Evolutionary conservation across 1,284 basidiomycete species (phyloP).

Genomic region (Rugosomyces carneus): DNA sequence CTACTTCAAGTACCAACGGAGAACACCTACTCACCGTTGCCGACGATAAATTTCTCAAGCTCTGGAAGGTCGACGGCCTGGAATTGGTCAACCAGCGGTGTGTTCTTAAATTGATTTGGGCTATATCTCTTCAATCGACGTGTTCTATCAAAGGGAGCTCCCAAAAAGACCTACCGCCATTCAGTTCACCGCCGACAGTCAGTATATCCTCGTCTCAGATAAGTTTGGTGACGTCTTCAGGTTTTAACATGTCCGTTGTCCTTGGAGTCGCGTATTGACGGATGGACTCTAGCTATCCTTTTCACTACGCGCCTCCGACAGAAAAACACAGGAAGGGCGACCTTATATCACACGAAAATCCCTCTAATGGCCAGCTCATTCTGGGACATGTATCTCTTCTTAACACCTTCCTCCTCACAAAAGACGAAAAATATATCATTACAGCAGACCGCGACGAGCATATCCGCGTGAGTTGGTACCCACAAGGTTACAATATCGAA

Average conservation of each 20-base stretch:
- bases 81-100: constrained; percentile 59
- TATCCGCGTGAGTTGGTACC: constrained; percentile 86
- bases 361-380: constrained; percentile 67
- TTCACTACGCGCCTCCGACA: constrained; percentile 26
- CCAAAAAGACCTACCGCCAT: constrained; percentile 72
- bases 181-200: constrained; percentile 48
- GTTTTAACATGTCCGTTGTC: constrained; percentile 30
- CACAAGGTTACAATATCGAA: constrained; percentile 78
- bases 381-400: constrained; percentile 85
- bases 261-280: not conserved
- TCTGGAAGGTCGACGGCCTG: constrained; percentile 62
- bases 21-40: constrained; percentile 57
- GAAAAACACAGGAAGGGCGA: constrained; percentile 32
- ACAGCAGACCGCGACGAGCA: constrained; percentile 92
- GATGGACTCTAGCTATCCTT: constrained; percentile 41
- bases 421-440: constrained; percentile 69
- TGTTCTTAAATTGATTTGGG: constrained; percentile 14
- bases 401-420: constrained; percentile 63
- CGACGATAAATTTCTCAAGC: constrained; percentile 76
- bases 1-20: constrained; percentile 43
- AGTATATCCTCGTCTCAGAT: constrained; percentile 69
- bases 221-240: constrained; percentile 86
- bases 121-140: not conserved
- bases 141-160: constrained; percentile 47
- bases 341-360: constrained; percentile 63